Evolutionary conservation across 768 basidiomycete genomes (phyloP).

Genomic region (Candolleomyces efflorescens): DNA sequence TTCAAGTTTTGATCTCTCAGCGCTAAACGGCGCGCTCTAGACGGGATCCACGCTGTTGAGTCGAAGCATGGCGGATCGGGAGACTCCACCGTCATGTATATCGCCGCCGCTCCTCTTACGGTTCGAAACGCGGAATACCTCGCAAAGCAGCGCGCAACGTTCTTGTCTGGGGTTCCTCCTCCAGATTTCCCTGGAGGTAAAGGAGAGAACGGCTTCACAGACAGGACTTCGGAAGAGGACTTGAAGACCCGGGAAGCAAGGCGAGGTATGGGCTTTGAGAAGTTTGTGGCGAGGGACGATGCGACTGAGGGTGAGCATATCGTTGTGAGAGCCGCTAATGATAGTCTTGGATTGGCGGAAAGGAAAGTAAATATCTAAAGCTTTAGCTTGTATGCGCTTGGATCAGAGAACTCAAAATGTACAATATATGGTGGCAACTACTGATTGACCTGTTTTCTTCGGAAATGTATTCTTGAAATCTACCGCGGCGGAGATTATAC

Average conservation of each 20-base stretch:
- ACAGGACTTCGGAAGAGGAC: slow-evolving; percentile 31
- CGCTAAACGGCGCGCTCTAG: slow-evolving; percentile 24
- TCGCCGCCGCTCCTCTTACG: slow-evolving; percentile 50
- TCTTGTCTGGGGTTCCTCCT: slow-evolving; percentile 42
- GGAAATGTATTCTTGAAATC: too few relatives aligned
- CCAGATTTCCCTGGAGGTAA: slow-evolving; percentile 55
- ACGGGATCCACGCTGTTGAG: slow-evolving; percentile 55
- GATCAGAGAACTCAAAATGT: too few relatives aligned
- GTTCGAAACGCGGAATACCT: slow-evolving; percentile 45
- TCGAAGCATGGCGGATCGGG: slow-evolving; percentile 36
- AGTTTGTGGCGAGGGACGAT: slow-evolving; percentile 16
- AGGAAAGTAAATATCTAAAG: background rate
- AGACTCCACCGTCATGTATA: slow-evolving; percentile 56
- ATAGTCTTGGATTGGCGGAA: background rate
- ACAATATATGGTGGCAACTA: too few relatives aligned
- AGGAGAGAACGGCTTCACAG: slow-evolving; percentile 42
- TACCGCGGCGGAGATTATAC: too few relatives aligned
- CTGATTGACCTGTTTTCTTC: too few relatives aligned
- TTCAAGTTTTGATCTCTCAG: background rate
- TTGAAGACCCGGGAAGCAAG: slow-evolving; percentile 31
- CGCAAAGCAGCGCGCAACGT: slow-evolving; percentile 41
- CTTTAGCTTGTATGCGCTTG: too few relatives aligned
- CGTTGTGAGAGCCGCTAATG: background rate
- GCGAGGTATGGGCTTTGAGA: slow-evolving; percentile 39
- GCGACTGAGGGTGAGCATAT: background rate